Evolutionary conservation across 768 basidiomycete species (phyloP).

Genomic region (Macrolepiota albuminosa): DNA sequence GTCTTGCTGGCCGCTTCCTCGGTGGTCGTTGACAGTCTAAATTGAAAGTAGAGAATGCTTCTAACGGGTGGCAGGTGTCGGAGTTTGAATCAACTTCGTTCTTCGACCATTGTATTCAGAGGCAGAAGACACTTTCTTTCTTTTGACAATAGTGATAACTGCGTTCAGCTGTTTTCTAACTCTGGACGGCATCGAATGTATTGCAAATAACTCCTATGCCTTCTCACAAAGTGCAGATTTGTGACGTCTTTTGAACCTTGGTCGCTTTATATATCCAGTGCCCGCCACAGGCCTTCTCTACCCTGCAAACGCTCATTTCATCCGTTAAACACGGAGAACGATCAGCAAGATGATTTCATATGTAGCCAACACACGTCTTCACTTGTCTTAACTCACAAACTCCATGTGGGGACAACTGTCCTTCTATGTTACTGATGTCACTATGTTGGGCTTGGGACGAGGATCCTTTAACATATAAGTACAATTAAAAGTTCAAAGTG

Average conservation of each 20-base stretch:
- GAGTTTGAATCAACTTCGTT: not conserved
- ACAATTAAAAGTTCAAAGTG: not conserved
- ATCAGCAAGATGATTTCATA: too few relatives aligned
- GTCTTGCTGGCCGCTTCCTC: slow-evolving; percentile 9
- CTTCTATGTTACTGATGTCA: too few relatives aligned
- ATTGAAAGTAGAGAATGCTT: not conserved
- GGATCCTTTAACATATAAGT: too few relatives aligned
- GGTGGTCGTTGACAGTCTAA: not conserved
- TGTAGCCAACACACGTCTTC: not conserved
- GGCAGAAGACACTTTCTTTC: not conserved
- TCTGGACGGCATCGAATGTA: not conserved
- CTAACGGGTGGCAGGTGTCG: not conserved
- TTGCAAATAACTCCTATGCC: not conserved
- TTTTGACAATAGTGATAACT: not conserved
- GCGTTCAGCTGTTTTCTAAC: not conserved
- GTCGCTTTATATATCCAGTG: not conserved
- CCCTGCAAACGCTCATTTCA: not conserved
- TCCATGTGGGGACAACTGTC: too few relatives aligned
- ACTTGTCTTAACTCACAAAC: not conserved
- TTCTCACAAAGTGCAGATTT: not conserved
- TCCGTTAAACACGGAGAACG: not conserved
- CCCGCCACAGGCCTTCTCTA: not conserved
- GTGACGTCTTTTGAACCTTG: not conserved
- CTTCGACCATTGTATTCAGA: not conserved
- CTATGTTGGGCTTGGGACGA: too few relatives aligned